These are phyloP conservation scores for Fusarium liriodendri DNA, from an alignment of 2,329 filamentous ascomycete species.

Conservation along the genomic window DNA sequence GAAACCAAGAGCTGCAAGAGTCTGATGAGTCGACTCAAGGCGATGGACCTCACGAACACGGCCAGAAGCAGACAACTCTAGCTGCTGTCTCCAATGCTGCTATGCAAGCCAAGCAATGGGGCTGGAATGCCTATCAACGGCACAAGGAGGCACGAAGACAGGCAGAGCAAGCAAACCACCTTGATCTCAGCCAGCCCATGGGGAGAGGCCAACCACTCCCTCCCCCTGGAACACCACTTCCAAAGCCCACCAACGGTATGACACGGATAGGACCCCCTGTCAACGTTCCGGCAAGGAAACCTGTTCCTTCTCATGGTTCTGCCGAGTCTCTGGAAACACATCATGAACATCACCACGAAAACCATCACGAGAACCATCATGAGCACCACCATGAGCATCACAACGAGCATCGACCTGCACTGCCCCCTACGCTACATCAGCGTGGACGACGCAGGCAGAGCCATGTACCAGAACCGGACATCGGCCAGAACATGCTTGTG, in stretches of 20 bases:
- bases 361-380: slow-evolving; percentile 22
- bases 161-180: slow-evolving; percentile 45
- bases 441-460: slow-evolving; percentile 52
- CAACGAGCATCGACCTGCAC: slow-evolving; percentile 4
- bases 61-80: slow-evolving; percentile 56
- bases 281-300: slow-evolving; percentile 73
- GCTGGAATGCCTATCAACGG: slow-evolving; percentile 66
- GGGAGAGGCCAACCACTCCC: slow-evolving; percentile 85
- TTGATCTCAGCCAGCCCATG: slow-evolving; percentile 75
- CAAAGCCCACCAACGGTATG: slow-evolving; percentile 69
- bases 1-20: slow-evolving; percentile 50
- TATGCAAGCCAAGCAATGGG: slow-evolving; percentile 68
- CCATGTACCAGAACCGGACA: slow-evolving; percentile 49
- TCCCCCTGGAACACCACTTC: slow-evolving; percentile 82
- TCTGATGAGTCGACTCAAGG: slow-evolving; percentile 49
- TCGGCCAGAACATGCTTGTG: slow-evolving; percentile 68
- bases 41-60: slow-evolving; percentile 38
- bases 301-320: slow-evolving; percentile 56
- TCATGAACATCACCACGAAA: slow-evolving; percentile 41
- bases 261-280: slow-evolving; percentile 66
- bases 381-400: slow-evolving; percentile 18
- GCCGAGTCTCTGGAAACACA: slow-evolving; percentile 42
- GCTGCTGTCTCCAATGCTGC: slow-evolving; percentile 68
- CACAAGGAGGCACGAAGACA: slow-evolving; percentile 57
- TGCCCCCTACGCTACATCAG: slow-evolving; percentile 47